phyloP scores from a whole-genome alignment of 345 rosid species.

The Acer campestre region DNA sequence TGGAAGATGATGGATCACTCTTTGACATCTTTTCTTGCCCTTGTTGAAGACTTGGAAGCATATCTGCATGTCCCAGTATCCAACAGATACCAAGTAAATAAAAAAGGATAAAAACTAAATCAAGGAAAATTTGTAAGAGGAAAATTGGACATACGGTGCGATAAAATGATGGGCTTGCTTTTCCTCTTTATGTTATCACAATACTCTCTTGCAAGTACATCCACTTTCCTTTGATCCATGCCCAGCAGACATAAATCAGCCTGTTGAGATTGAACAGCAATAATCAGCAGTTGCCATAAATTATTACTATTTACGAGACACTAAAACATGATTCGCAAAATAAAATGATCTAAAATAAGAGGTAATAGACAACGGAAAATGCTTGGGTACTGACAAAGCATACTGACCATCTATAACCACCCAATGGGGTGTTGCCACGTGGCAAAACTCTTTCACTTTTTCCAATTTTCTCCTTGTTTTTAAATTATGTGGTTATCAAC shows the following conservation, averaged over 20 bases:
- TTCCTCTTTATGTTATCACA: slow-evolving; percentile 88
- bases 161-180: slow-evolving; percentile 84
- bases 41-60: slow-evolving; percentile 91
- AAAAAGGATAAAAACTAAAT: too few species aligned
- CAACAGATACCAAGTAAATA: neutral
- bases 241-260: slow-evolving; percentile 97
- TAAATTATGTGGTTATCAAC: too few species aligned
- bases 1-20: slow-evolving; percentile 81
- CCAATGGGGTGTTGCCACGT: too few species aligned
- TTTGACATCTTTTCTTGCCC: slow-evolving; percentile 95
- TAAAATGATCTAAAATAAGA: neutral
- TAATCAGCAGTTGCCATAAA: neutral
- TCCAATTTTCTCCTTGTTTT: too few species aligned
- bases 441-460: too few species aligned
- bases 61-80: slow-evolving; percentile 53
- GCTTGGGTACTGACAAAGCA: too few species aligned
- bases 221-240: slow-evolving; percentile 88
- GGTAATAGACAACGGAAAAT: neutral
- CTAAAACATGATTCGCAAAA: neutral
- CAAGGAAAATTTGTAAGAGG: too few species aligned
- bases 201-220: slow-evolving; percentile 83
- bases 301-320: neutral
- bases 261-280: slow-evolving; percentile 36
- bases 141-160: slow-evolving; percentile 34
- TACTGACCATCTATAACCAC: too few species aligned